Conservation (phyloP, 805 yeast genomes). For the Pichia rugopelliculosa region DNA sequence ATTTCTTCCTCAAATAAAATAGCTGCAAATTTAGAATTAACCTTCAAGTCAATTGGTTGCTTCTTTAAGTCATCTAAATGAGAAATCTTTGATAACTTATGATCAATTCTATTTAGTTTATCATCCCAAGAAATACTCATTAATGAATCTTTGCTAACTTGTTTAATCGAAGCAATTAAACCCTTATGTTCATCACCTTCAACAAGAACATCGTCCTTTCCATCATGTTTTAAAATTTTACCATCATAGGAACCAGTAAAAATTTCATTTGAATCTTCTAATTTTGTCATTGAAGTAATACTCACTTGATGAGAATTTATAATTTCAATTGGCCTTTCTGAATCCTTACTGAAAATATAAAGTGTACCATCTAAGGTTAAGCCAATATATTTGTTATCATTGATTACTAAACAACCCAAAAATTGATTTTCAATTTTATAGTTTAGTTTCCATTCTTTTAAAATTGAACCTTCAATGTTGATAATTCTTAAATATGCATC, state of each 20-base stretch:
- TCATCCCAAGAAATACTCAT: conserved; percentile 80
- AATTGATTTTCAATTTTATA: conserved; percentile 56
- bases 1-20: conserved; percentile 40
- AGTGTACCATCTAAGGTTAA: conserved; percentile 68
- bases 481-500: conserved; percentile 70
- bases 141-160: conserved; percentile 19
- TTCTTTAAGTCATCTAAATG: conserved; percentile 31
- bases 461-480: conserved; percentile 40
- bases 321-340: conserved; percentile 31
- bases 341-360: conserved; percentile 44
- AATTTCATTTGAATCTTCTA: conserved; percentile 16
- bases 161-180: conserved; percentile 48
- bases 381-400: conserved; percentile 52
- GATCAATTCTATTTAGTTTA: conserved; percentile 39
- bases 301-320: conserved; percentile 78
- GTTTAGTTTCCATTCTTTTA: conserved; percentile 46
- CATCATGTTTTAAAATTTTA: conserved; percentile 52
- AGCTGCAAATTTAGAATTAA: conserved; percentile 29
- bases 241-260: conserved; percentile 84
- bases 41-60: conserved; percentile 44
- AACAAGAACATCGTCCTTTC: conserved; percentile 30
- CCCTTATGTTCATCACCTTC: conserved; percentile 49
- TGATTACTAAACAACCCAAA: conserved; percentile 57
- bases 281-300: conserved; percentile 50
- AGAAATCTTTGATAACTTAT: conserved; percentile 9